Evolutionary conservation across 1,139 yeast genomes (phyloP), one percentile per base, ranked within the genome.

Genomic region (Nakaseomyces kungkrabaensis): DNA sequence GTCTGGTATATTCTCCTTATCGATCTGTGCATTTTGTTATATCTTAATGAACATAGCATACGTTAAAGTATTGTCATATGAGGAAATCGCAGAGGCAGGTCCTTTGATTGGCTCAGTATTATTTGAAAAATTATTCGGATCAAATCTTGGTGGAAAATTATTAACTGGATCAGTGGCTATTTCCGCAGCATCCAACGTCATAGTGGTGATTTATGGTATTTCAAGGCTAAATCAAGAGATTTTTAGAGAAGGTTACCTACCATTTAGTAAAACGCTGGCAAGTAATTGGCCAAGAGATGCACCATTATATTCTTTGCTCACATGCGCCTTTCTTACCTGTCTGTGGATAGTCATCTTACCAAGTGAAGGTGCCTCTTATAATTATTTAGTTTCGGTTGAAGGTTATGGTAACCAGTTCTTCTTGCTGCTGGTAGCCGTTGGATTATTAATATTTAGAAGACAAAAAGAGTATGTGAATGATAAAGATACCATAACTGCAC

Each of bases 211-310:
- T 7, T 81, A 79, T 59, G 73, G 81, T 3, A 70, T 78, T 6
- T 78, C 85, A 0, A 69, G 86, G 58, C 76, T 78, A 67, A 78
- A 78, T 55, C 85, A 81, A 58, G 85, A 80, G 62, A 78, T 78
- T 2, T 79, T 81, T 56, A 69, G 84, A 49, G 85, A 80, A 57
- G 85, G 85, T 0, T 77, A 72, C 52, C 61, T 80, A 13, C 86
- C 86, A 4, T 77, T 71, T 49, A 74, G 82, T 1, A 61, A 58
- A 32, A 58, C 68, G 37, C 69, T 80, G 75, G 79, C 83, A 0
- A 74, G 80, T 5, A 80, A 79, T 55, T 72, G 74, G 72, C 82
- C 82, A 1, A 69, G 66, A 51, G 78, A 77, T 11, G 77, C 84
- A 1, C 86, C 87, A 2, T 60, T 80, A 24, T 75, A 75, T 8